A percentile compares a stretch with the other conserved stretches of the same genome.
Conservation (phyloP, 2,329 filamentous ascomycete species). For the Diaporthe sp. region DNA sequence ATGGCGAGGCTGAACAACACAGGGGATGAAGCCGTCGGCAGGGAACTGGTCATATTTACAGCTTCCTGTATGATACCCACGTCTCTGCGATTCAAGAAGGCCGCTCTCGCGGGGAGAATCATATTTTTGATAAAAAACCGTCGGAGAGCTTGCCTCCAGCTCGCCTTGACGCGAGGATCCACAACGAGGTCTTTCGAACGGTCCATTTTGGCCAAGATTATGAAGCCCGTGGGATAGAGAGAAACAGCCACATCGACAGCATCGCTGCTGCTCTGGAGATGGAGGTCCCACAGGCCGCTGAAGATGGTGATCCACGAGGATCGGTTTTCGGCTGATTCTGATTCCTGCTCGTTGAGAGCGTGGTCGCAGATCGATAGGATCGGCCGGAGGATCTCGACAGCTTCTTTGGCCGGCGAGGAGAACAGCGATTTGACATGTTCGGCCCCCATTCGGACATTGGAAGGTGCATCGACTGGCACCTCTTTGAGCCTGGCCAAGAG, state of each 20-base stretch:
- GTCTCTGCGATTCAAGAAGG: constrained; percentile 59
- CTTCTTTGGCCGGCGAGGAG: constrained; percentile 62
- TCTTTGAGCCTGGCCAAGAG: constrained; percentile 62
- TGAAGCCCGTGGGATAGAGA: constrained; percentile 57
- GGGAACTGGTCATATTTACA: constrained; percentile 54
- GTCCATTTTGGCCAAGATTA: constrained; percentile 58
- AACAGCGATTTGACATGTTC: constrained; percentile 72
- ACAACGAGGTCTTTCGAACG: constrained; percentile 44
- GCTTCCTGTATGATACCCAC: constrained; percentile 58
- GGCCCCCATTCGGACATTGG: constrained; percentile 64
- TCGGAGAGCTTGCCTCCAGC: constrained; percentile 63
- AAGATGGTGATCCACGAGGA: constrained; percentile 63
- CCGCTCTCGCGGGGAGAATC: constrained; percentile 64
- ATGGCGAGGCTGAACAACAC: constrained; percentile 61
- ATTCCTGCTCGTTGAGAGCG: constrained; percentile 50
- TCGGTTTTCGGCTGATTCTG: constrained; percentile 54
- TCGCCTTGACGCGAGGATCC: constrained; percentile 47
- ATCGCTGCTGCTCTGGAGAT: constrained; percentile 64
- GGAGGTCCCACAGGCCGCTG: constrained; percentile 65
- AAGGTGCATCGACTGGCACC: constrained; percentile 47
- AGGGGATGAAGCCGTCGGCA: constrained; percentile 55
- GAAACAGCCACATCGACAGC: constrained; percentile 62
- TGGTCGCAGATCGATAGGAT: constrained; percentile 61
- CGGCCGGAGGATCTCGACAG: constrained; percentile 59
- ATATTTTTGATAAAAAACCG: constrained; percentile 65